Percentiles rank a stretch among this genome's conserved stretches.
These are phyloP conservation scores for Barnettozyma sucrosica DNA, from an alignment of 805 yeast species.

Conservation along the genomic window DNA sequence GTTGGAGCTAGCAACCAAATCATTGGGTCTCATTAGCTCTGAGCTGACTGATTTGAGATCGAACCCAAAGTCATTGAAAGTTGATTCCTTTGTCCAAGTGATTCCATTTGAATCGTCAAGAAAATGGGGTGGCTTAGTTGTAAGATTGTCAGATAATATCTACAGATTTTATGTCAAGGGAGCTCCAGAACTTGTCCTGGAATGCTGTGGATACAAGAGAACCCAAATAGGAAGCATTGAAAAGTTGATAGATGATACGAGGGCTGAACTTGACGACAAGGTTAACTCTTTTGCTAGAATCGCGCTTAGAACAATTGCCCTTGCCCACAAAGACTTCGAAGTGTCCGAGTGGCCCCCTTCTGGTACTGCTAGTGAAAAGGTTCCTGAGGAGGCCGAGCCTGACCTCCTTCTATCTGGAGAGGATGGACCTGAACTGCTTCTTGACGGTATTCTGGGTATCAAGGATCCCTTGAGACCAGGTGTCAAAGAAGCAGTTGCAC, in stretches of 20 bases:
- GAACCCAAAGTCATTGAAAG: constrained; percentile 26
- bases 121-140: constrained; percentile 87
- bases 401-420: constrained; percentile 34
- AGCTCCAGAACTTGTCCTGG: constrained; percentile 84
- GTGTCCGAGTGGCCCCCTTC: constrained; percentile 63
- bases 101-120: constrained; percentile 90
- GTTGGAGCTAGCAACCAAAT: constrained; percentile 56
- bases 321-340: constrained; percentile 71
- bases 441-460: constrained; percentile 83
- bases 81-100: constrained; percentile 50
- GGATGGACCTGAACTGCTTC: constrained; percentile 34
- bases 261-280: constrained; percentile 30
- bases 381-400: constrained; percentile 38
- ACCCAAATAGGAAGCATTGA: constrained; percentile 27
- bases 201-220: constrained; percentile 43
- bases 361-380: constrained; percentile 30
- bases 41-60: constrained; percentile 43
- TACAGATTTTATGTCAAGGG: constrained; percentile 78
- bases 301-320: constrained; percentile 85
- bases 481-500: constrained; percentile 80
- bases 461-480: constrained; percentile 93
- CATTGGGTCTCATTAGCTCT: constrained; percentile 41
- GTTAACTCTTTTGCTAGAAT: constrained; percentile 61
- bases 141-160: constrained; percentile 36
- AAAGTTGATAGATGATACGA: constrained; percentile 25